These are phyloP conservation scores for Ophiosphaerella narmari DNA, from an alignment of 2,329 filamentous ascomycete genomes.

Conservation along the genomic window DNA sequence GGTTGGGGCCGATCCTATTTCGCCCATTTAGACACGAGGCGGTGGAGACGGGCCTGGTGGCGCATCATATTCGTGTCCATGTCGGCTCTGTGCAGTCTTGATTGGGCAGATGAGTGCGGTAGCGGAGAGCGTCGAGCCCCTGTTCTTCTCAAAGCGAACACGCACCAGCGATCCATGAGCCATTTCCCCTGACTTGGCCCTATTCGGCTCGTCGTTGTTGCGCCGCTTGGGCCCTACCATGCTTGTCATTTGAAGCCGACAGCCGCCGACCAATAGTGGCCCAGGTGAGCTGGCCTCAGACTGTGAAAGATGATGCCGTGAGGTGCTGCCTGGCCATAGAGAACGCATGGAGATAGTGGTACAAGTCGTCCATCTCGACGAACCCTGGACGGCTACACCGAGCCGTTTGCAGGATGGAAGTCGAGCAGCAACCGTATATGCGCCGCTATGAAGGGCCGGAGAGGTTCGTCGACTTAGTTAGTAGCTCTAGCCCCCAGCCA, in stretches of 20 bases:
- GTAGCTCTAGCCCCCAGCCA: constrained; percentile 10
- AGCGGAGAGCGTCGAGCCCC: constrained; percentile 23
- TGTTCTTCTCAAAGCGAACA: constrained; percentile 26
- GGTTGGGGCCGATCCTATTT: constrained; percentile 13
- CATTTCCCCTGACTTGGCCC: constrained; percentile 34
- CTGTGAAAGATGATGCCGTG: constrained; percentile 2
- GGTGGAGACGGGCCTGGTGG: constrained; percentile 25
- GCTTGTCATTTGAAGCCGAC: constrained; percentile 6
- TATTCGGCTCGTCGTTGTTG: constrained; percentile 10
- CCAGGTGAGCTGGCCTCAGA: not conserved
- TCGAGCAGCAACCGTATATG: not conserved
- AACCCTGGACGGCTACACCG: not conserved
- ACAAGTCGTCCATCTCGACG: constrained; percentile 1
- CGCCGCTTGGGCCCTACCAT: constrained; percentile 7
- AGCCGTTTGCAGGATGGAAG: not conserved
- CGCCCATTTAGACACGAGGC: constrained; percentile 26
- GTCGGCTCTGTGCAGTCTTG: constrained; percentile 5
- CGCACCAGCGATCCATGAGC: constrained; percentile 22
- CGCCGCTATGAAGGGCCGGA: not conserved
- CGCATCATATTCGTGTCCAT: constrained; percentile 20
- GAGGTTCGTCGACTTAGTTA: not conserved
- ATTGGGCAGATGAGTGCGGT: constrained; percentile 19
- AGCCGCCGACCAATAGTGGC: not conserved
- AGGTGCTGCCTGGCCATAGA: not conserved
- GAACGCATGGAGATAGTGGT: not conserved